A percentile compares a stretch with the other conserved stretches of the same genome.
phyloP scores from a whole-genome alignment of 2,329 filamentous ascomycete species.

The Magnaporthiopsis rhizophila region DNA sequence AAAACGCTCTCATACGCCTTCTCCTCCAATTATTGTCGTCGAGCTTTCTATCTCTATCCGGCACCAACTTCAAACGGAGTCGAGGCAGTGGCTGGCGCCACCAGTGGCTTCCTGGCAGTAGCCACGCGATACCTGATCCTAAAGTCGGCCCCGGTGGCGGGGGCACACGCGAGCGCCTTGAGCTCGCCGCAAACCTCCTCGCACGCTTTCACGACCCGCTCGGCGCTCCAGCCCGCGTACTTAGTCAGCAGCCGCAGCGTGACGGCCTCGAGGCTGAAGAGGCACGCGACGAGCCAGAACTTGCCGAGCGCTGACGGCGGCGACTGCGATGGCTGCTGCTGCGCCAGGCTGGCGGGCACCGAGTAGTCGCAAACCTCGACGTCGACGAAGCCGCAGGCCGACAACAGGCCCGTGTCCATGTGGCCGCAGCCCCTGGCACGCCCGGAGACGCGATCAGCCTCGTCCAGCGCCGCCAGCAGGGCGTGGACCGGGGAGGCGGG shows the following conservation, averaged over 20 bases:
- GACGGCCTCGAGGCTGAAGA: constrained; percentile 33
- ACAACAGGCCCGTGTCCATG: constrained; percentile 22
- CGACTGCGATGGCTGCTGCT: constrained; percentile 18
- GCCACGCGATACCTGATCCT: constrained; percentile 40
- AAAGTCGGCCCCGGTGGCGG: constrained; percentile 33
- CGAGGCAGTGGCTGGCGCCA: constrained; percentile 3
- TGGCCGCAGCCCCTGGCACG: constrained; percentile 14
- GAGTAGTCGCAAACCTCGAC: constrained; percentile 33
- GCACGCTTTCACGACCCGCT: constrained; percentile 38
- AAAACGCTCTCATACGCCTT: no score
- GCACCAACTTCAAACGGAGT: no score
- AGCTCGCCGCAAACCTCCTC: constrained; percentile 39
- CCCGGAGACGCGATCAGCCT: constrained; percentile 35
- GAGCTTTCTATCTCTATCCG: no score
- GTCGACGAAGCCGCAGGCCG: constrained; percentile 34
- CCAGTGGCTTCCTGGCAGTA: constrained; percentile 40
- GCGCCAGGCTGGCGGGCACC: constrained; percentile 35
- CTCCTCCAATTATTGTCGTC: no score
- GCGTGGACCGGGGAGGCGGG: constrained; percentile 36
- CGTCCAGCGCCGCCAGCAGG: constrained; percentile 13
- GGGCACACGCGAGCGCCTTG: constrained; percentile 38
- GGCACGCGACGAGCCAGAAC: constrained; percentile 34
- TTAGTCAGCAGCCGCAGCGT: constrained; percentile 43
- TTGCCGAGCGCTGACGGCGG: constrained; percentile 26
- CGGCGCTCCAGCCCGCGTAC: constrained; percentile 43